Conservation (phyloP, 139 green algal species). For the Chlorella sp. region DNA sequence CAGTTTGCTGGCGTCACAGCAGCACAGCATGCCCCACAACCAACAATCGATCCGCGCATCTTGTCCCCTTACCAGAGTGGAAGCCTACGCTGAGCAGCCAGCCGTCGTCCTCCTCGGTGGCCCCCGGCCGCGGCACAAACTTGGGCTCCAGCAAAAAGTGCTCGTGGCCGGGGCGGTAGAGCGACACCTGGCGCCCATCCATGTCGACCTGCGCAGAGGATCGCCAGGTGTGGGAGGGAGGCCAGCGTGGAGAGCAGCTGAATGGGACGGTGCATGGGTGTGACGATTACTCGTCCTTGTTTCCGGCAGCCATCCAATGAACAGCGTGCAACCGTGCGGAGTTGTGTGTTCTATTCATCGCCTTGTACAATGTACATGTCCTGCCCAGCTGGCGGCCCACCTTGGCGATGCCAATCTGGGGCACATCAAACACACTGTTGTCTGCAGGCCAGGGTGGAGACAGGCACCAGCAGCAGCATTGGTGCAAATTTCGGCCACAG, state of each 20-base stretch:
- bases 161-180: conserved; percentile 52
- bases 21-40: background rate
- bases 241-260: background rate
- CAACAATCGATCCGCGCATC: conserved; percentile 27
- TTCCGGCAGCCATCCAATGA: too few relatives aligned
- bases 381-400: too few relatives aligned
- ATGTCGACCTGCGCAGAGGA: conserved; percentile 47
- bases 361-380: too few relatives aligned
- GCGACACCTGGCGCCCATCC: conserved; percentile 10
- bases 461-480: too few relatives aligned
- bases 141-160: conserved; percentile 71
- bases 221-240: too few relatives aligned
- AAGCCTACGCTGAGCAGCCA: conserved; percentile 75
- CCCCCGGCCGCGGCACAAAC: conserved; percentile 68
- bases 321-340: too few relatives aligned
- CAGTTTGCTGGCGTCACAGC: too few relatives aligned
- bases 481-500: too few relatives aligned
- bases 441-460: too few relatives aligned
- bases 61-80: conserved; percentile 56
- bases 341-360: too few relatives aligned
- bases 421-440: conserved; percentile 30
- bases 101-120: conserved; percentile 68
- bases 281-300: too few relatives aligned
- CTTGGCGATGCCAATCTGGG: conserved; percentile 36
- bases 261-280: too few relatives aligned